Conservation (phyloP, 2,329 filamentous ascomycete species). For the Aphanoascus verrucosus region DNA sequence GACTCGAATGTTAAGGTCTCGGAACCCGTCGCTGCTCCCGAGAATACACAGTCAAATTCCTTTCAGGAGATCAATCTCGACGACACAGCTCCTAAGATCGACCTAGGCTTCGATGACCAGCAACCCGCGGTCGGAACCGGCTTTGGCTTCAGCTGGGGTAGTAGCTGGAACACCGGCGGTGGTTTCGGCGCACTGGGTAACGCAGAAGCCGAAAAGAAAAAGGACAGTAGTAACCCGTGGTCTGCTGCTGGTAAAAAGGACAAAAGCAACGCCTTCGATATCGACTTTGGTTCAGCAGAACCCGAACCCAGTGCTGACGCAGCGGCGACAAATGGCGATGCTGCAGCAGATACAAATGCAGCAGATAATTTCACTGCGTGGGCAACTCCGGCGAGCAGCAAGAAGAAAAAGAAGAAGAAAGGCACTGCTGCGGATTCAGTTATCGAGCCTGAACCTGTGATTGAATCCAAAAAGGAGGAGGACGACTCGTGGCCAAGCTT, state of each 20-base stretch:
- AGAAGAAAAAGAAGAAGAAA: conserved; percentile 44
- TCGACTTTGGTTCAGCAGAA: conserved; percentile 28
- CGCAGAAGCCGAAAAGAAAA: conserved; percentile 18
- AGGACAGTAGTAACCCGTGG: conserved; percentile 33
- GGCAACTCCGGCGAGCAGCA: conserved; percentile 39
- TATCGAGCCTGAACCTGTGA: conserved; percentile 6
- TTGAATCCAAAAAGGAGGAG: conserved; percentile 31
- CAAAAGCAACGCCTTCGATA: conserved; percentile 33
- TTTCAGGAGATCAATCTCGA: conserved; percentile 61
- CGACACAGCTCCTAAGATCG: conserved; percentile 47
- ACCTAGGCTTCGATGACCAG: conserved; percentile 39
- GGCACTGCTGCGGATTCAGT: conserved; percentile 9
- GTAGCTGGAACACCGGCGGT: conserved; percentile 46
- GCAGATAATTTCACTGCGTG: conserved; percentile 24
- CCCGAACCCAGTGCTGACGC: conserved; percentile 32
- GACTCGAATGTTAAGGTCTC: conserved; percentile 19
- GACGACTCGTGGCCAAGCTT: conserved; percentile 34
- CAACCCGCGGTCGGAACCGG: conserved; percentile 31
- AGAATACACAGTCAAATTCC: conserved; percentile 36
- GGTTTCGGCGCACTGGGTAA: conserved; percentile 19
- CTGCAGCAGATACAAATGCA: conserved; percentile 31
- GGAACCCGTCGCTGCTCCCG: conserved; percentile 26
- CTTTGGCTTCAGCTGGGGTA: conserved; percentile 49
- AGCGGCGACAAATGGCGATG: conserved; percentile 17
- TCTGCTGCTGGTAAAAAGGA: conserved; percentile 28